Base-by-base conservation (phyloP, 2,329 filamentous ascomycete species). In the Aspergillus floridensis region DNA sequence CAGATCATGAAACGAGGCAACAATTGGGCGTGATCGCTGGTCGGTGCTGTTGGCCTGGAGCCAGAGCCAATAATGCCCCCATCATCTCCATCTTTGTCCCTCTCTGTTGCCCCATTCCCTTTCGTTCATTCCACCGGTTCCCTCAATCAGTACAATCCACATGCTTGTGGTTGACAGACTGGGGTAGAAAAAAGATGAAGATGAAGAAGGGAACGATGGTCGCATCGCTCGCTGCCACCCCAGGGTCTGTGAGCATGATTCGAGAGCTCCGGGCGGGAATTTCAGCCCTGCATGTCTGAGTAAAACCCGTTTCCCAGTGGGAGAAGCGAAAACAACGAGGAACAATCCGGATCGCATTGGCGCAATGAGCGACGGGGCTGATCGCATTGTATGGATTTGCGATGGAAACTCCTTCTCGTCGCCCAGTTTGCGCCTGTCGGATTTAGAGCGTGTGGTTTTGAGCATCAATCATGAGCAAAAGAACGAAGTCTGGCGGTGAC, bases 1-100 rank as follows among this genome's bases (percentile, higher is more conserved):
- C 63, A 67, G 67, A 69, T 68, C 65, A 67, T 65, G 61, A 67
- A 68, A 68, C 64, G 62, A 66, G 59, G 56, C 61, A 65, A 53
- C 62, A 66, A 67, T 68, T 66, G 63, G 64, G 61, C 57, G 61
- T 51, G 49, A 65, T 64, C 63, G 57, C 64, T 57, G 57, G 53
- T 58, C 63, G 60, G 56, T 56, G 38, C 57, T 57, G 49, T 53
- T 62, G 58, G 58, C 54, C 55, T 58, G 47, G 49, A 56, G 53
- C 56, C 56, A 53, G n/a, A 47, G 26, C 48, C 54, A 50, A 49
- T 57, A 4, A 24, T 41, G n/a, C 22, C 31, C 26, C 53, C 44
- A 32, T 47, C 53, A 35, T 19, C 53, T 31, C 26, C 22, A 32
- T 47, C 19, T 26, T 32, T 55, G 41, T 26, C 47, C 41, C 21